A percentile compares a stretch with the other conserved stretches of the same genome.
Conservation (phyloP, 352 stramenopile genomes). For the Globisporangium polare region DNA sequence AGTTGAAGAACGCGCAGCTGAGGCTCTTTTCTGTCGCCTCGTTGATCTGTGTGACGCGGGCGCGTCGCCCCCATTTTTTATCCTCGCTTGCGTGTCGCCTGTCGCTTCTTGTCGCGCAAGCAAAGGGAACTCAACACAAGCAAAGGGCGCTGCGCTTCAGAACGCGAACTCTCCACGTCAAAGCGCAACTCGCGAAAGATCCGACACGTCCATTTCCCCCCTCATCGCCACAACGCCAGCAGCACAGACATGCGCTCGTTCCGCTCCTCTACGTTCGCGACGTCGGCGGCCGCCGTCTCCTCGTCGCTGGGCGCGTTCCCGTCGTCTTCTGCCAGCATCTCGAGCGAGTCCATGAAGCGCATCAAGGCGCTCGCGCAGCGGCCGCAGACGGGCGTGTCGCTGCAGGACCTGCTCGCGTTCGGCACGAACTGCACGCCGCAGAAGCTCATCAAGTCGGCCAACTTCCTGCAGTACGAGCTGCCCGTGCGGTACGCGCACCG, state of each 20-base stretch:
- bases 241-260: slow-evolving; percentile 16
- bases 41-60: not conserved
- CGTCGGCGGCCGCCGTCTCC: not conserved
- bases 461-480: slow-evolving; percentile 97
- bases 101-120: slow-evolving; percentile 2
- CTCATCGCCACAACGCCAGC: no score
- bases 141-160: not conserved
- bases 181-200: slow-evolving; percentile 7
- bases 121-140: not conserved
- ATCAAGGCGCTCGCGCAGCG: slow-evolving; percentile 66
- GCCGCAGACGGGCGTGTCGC: slow-evolving; percentile 84
- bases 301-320: not conserved
- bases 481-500: slow-evolving; percentile 97
- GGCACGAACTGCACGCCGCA: slow-evolving; percentile 73
- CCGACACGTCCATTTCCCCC: no score
- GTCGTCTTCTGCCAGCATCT: not conserved
- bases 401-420: slow-evolving; percentile 88
- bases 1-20: slow-evolving; percentile 7
- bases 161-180: not conserved
- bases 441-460: slow-evolving; percentile 90
- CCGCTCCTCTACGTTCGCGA: slow-evolving; percentile 14
- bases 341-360: slow-evolving; percentile 30
- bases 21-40: slow-evolving; percentile 7
- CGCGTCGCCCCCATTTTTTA: not conserved
- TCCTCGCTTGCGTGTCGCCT: not conserved